A percentile compares a stretch with the other conserved stretches of the same genome.
These are phyloP conservation scores for Cadophora luteo-olivacea DNA, from an alignment of 2,329 filamentous ascomycete genomes.

Conservation along the genomic window DNA sequence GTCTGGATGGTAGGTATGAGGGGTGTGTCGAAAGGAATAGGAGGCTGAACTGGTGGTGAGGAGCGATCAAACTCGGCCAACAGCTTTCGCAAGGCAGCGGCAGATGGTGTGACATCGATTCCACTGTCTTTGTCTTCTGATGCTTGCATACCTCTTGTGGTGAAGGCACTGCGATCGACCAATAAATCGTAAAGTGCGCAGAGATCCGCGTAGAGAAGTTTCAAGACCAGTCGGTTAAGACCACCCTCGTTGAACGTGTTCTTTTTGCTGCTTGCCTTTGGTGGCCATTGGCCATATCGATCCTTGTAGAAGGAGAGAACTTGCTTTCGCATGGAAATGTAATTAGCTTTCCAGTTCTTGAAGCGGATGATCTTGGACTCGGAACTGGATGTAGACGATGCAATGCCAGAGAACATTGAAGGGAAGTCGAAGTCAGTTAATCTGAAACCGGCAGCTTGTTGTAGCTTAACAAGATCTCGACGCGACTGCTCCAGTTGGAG, in stretches of 20 bases:
- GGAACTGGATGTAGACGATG: slow-evolving; percentile 77
- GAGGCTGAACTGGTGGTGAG: slow-evolving; percentile 86
- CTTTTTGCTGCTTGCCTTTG: slow-evolving; percentile 90
- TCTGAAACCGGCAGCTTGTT: slow-evolving; percentile 72
- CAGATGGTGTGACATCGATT: slow-evolving; percentile 62
- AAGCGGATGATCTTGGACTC: slow-evolving; percentile 83
- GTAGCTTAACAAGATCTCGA: slow-evolving; percentile 77
- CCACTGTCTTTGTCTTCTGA: slow-evolving; percentile 60
- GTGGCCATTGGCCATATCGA: slow-evolving; percentile 81
- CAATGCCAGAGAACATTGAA: slow-evolving; percentile 85
- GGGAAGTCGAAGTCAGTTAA: slow-evolving; percentile 93
- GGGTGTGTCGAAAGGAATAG: slow-evolving; percentile 89
- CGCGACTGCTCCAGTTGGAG: slow-evolving; percentile 84
- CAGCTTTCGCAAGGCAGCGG: slow-evolving; percentile 77
- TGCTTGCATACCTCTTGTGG: slow-evolving; percentile 73
- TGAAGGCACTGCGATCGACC: slow-evolving; percentile 79
- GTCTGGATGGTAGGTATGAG: slow-evolving; percentile 73
- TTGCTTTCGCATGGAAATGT: slow-evolving; percentile 72
- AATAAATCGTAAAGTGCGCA: slow-evolving; percentile 87
- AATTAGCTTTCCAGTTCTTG: slow-evolving; percentile 81
- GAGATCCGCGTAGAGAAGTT: slow-evolving; percentile 84
- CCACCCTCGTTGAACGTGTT: slow-evolving; percentile 87
- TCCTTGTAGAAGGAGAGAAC: slow-evolving; percentile 68
- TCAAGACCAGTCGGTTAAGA: slow-evolving; percentile 82
- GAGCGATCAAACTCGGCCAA: slow-evolving; percentile 89